Evolutionary conservation across 108 stramenopile genomes (phyloP).

Genomic region (Parmales sp.): DNA sequence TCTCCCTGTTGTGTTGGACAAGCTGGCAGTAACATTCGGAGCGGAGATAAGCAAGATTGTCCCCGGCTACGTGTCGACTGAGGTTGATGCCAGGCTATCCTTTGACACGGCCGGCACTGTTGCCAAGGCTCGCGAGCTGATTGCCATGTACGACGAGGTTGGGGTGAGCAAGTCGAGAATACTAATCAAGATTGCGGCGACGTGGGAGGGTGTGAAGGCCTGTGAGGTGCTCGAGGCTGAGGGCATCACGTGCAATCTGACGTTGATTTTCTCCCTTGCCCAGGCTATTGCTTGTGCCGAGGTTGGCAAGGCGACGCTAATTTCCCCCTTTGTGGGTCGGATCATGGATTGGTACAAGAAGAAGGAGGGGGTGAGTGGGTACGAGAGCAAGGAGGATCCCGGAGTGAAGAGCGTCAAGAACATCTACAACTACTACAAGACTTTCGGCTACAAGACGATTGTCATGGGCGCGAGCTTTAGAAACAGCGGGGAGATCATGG

Average conservation of each 20-base stretch:
- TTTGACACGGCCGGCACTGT: slow-evolving; percentile 94
- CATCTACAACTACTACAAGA: slow-evolving; percentile 99
- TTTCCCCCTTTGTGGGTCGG: slow-evolving; percentile 98
- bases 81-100: slow-evolving; percentile 96
- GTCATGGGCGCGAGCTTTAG: slow-evolving; percentile 99
- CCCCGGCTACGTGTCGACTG: slow-evolving; percentile 97
- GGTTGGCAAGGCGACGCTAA: slow-evolving; percentile 84
- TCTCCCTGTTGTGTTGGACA: slow-evolving; percentile 68
- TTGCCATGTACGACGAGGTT: slow-evolving; percentile 77
- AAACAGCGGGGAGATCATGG: slow-evolving; percentile 67
- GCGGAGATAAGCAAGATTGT: slow-evolving; percentile 93
- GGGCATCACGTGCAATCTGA: slow-evolving; percentile 97
- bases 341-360: slow-evolving; percentile 98
- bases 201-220: slow-evolving; percentile 97
- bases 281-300: slow-evolving; percentile 98
- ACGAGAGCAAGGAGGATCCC: slow-evolving; percentile 77
- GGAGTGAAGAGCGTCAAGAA: slow-evolving; percentile 83
- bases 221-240: slow-evolving; percentile 85
- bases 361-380: slow-evolving; percentile 55
- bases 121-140: slow-evolving; percentile 83
- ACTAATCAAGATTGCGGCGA: slow-evolving; percentile 92
- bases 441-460: slow-evolving; percentile 87
- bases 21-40: slow-evolving; percentile 93
- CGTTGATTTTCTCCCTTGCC: slow-evolving; percentile 84
- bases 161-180: slow-evolving; percentile 89